Evolutionary conservation across 176 grass and related monocot genomes (phyloP).

Genomic region (Thinopyrum elongatum): DNA sequence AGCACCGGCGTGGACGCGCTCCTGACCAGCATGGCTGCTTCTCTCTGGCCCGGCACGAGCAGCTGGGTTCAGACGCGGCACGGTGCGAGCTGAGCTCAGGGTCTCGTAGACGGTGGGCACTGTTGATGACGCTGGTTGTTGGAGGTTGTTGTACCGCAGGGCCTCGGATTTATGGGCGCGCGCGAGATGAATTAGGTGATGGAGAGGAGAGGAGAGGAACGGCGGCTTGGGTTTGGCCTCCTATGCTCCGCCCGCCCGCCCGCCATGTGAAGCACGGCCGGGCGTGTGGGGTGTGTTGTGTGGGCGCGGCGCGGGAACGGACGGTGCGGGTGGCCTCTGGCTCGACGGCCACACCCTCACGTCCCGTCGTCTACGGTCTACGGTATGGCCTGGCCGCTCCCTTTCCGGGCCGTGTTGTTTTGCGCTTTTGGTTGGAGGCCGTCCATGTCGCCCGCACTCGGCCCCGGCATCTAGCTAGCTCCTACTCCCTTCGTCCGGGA

Average conservation of each 20-base stretch:
- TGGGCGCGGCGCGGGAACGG: not conserved
- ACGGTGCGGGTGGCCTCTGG: not conserved
- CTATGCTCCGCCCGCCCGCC: not conserved
- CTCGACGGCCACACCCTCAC: not conserved
- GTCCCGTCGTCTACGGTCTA: not conserved
- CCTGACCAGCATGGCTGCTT: not conserved
- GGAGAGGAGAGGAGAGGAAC: not conserved
- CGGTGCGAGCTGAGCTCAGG: not conserved
- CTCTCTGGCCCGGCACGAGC: not conserved
- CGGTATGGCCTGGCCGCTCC: not conserved
- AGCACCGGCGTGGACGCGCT: conserved; percentile 66
- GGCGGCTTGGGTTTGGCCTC: not conserved
- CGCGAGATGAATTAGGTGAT: not conserved
- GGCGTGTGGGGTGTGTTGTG: not conserved
- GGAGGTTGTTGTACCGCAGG: not conserved
- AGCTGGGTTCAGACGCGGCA: too few species aligned
- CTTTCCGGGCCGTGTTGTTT: not conserved
- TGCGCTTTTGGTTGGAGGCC: not conserved
- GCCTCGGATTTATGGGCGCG: not conserved
- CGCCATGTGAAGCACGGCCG: not conserved
- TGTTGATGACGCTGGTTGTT: not conserved
- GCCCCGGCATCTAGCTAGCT: too few species aligned
- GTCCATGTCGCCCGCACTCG: not conserved
- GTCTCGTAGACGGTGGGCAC: not conserved
- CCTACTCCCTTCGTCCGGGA: too few species aligned